Conservation (phyloP, 2,329 filamentous ascomycete species). For the Trichophyton equinum region DNA sequence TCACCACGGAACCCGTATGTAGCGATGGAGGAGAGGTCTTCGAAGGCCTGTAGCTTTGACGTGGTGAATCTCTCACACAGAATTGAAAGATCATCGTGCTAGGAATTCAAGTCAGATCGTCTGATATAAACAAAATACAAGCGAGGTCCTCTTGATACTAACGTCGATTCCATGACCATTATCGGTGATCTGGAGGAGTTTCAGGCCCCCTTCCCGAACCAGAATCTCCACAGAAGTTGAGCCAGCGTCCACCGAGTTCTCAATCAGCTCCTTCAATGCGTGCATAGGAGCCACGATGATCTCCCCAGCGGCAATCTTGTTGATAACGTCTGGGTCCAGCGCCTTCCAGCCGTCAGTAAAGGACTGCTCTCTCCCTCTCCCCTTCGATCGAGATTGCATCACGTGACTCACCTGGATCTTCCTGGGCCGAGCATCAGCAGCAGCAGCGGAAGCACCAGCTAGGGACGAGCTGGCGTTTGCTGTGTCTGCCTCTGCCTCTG, state of each 20-base stretch:
- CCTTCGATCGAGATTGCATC: not conserved
- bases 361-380: not conserved
- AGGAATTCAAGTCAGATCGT: not conserved
- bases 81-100: constrained; percentile 85
- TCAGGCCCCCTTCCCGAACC: constrained; percentile 89
- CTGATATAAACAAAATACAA: not conserved
- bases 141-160: constrained; percentile 21
- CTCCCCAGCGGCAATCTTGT: constrained; percentile 96
- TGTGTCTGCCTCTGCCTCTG: constrained; percentile 22
- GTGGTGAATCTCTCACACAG: constrained; percentile 94
- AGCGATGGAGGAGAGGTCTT: constrained; percentile 76
- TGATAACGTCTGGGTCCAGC: constrained; percentile 82
- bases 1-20: constrained; percentile 98
- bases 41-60: constrained; percentile 85
- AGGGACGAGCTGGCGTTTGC: constrained; percentile 18
- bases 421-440: constrained; percentile 30
- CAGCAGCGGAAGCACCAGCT: not conserved
- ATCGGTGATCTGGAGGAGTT: constrained; percentile 90
- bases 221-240: constrained; percentile 81
- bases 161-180: constrained; percentile 94
- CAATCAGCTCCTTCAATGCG: constrained; percentile 88
- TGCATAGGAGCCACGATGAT: constrained; percentile 97
- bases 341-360: constrained; percentile 42
- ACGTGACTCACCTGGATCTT: constrained; percentile 36
- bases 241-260: constrained; percentile 96